A percentile compares a stretch with the other conserved stretches of the same genome.
These are phyloP conservation scores for Neostapfia colusana DNA, from an alignment of 176 grass and related monocot genomes.

Conservation along the genomic window DNA sequence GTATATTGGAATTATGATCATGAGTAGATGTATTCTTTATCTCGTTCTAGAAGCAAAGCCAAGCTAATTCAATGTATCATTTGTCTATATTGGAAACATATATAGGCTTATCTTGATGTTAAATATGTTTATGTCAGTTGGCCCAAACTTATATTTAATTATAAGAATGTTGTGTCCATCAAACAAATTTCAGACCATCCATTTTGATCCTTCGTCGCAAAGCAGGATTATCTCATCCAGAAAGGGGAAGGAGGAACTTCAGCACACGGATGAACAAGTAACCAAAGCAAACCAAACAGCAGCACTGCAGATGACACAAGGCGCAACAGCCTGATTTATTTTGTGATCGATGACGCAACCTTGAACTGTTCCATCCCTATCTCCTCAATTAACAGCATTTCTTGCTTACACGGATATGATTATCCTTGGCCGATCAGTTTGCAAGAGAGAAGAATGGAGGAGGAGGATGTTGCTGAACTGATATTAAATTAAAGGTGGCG, in stretches of 20 bases:
- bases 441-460: neutral
- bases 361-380: slow-evolving; percentile 30
- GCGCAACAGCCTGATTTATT: neutral
- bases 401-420: slow-evolving; percentile 1
- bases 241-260: neutral
- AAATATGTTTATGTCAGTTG: neutral
- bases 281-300: neutral
- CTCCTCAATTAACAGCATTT: slow-evolving; percentile 20
- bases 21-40: neutral
- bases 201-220: slow-evolving; percentile 19
- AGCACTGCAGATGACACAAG: neutral
- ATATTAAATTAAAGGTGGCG: slow-evolving; percentile 19
- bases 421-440: neutral
- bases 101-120: neutral
- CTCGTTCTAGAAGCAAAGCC: neutral
- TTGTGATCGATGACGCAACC: neutral
- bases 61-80: neutral
- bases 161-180: neutral
- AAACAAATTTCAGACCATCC: neutral
- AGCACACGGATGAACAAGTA: neutral
- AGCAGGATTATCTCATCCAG: slow-evolving; percentile 17
- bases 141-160: neutral
- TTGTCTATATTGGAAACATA: neutral
- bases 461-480: slow-evolving; percentile 32
- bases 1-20: too few relatives aligned